These are phyloP conservation scores for Ormosia emarginata DNA, from an alignment of 306 rosid species.

Conservation along the genomic window DNA sequence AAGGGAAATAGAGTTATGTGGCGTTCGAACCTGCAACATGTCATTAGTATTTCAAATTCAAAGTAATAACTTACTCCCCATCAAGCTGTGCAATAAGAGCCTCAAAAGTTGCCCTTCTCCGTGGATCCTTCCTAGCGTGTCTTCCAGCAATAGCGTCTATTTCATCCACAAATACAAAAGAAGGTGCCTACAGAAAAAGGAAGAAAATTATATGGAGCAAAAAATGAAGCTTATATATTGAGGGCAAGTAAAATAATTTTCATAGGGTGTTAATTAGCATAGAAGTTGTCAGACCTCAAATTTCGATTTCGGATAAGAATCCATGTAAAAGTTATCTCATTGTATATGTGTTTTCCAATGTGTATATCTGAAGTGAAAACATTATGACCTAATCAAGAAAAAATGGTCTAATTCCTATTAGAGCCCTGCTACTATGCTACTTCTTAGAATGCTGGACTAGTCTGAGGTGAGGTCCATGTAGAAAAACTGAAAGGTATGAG, in stretches of 20 bases:
- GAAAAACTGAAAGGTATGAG: neutral
- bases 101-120: slow-evolving; percentile 91
- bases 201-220: neutral
- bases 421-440: neutral
- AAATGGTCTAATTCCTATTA: neutral
- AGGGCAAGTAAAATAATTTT: neutral
- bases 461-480: neutral
- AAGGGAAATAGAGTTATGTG: too few species aligned
- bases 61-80: slow-evolving; percentile 77
- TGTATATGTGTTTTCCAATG: neutral
- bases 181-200: slow-evolving; percentile 68
- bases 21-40: too few species aligned
- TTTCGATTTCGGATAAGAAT: neutral
- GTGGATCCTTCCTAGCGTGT: slow-evolving; percentile 88
- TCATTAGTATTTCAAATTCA: too few species aligned
- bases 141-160: slow-evolving; percentile 99
- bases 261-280: neutral
- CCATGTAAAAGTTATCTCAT: neutral
- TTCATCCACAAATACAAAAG: slow-evolving; percentile 95
- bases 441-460: neutral
- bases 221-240: neutral
- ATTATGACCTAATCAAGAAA: neutral
- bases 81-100: slow-evolving; percentile 92
- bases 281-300: neutral
- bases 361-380: neutral